A percentile compares a stretch with the other conserved stretches of the same genome.
These are phyloP conservation scores for Corrigiola litoralis DNA, from an alignment of 179 eudicot genomes.

Conservation along the genomic window DNA sequence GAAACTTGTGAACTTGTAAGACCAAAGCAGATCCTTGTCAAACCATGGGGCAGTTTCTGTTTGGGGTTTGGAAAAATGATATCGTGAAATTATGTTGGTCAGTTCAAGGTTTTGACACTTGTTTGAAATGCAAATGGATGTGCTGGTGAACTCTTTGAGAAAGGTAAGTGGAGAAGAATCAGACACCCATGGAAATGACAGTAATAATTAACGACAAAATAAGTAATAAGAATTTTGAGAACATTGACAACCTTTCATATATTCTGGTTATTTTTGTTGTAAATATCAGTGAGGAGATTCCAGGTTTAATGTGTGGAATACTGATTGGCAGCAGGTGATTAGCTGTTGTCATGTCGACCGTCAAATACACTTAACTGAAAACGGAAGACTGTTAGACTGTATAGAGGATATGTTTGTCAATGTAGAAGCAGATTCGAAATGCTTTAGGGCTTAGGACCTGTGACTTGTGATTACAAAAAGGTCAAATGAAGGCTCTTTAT, in stretches of 20 bases:
- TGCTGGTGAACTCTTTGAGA: too few species aligned
- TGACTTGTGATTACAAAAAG: background rate
- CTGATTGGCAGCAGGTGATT: too few species aligned
- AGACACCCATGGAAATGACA: too few species aligned
- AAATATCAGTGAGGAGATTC: background rate
- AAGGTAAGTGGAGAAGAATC: too few species aligned
- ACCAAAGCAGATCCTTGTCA: background rate
- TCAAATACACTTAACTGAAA: background rate
- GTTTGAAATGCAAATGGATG: too few species aligned
- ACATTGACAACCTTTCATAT: too few species aligned
- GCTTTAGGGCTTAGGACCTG: too few species aligned
- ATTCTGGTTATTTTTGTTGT: background rate
- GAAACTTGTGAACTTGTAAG: background rate
- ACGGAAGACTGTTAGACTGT: background rate
- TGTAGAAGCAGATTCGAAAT: too few species aligned
- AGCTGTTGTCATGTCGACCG: background rate
- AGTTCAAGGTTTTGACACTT: too few species aligned
- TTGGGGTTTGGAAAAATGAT: background rate
- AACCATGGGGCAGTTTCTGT: background rate
- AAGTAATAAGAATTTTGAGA: too few species aligned
- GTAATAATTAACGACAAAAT: too few species aligned
- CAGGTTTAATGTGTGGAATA: background rate
- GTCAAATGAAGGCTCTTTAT: background rate
- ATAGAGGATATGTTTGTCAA: background rate
- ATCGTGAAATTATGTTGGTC: background rate